Percentiles rank a stretch among this genome's conserved stretches.
Conservation (phyloP, 768 basidiomycete genomes). For the Lepiota brunneoincarnata region DNA sequence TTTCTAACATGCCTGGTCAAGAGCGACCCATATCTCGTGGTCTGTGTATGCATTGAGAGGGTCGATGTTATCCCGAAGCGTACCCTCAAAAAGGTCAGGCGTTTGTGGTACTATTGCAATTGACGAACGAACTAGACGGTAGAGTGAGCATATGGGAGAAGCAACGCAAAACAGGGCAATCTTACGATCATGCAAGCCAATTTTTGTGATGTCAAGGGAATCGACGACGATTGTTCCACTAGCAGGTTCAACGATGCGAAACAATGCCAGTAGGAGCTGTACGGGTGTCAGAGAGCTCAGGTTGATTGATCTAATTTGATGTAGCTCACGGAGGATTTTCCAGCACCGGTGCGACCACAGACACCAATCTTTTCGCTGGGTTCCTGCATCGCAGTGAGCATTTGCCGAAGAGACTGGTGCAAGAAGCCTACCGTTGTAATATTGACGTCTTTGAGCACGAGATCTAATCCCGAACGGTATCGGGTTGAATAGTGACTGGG, state of each 20-base stretch:
- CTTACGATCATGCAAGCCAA: constrained; percentile 73
- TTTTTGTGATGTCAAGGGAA: constrained; percentile 69
- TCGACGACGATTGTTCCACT: constrained; percentile 71
- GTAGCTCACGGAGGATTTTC: constrained; percentile 66
- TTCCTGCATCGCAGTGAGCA: constrained; percentile 39
- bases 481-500: constrained; percentile 66
- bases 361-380: constrained; percentile 89
- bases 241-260: constrained; percentile 73
- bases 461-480: constrained; percentile 79
- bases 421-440: constrained; percentile 57
- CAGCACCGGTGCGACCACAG: constrained; percentile 77
- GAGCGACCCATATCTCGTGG: constrained; percentile 82
- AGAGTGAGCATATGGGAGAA: background rate
- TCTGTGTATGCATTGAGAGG: constrained; percentile 76
- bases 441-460: constrained; percentile 74
- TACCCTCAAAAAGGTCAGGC: constrained; percentile 69
- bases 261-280: constrained; percentile 66
- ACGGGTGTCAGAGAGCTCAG: background rate
- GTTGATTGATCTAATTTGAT: background rate
- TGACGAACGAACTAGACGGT: constrained; percentile 57
- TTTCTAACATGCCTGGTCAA: constrained; percentile 51
- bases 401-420: background rate
- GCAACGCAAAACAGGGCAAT: background rate
- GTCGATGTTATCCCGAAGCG: constrained; percentile 85
- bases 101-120: constrained; percentile 88